Base-by-base conservation (phyloP, 2,329 filamentous ascomycete genomes). In the Epichloe gansuensis region DNA sequence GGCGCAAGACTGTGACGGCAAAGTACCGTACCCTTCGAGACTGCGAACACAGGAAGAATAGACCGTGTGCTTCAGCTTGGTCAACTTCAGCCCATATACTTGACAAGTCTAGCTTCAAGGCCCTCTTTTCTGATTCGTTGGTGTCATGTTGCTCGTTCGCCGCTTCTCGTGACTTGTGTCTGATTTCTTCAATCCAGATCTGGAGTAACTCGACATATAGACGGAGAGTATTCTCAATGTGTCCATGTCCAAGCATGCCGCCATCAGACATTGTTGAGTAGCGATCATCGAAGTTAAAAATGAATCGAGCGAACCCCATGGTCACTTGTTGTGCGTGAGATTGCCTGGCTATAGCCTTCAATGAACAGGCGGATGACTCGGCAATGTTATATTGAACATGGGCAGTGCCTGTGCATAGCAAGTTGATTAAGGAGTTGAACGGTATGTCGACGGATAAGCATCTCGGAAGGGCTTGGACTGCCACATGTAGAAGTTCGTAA, bases 241-340 rank as follows among this genome's bases (percentile, higher is more conserved):
- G 93, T 4, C 85, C 88, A 37, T 88, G 84, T 0, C 91, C 93
- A 25, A 98, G 81, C 84, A 98, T 93, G 2, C 93, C 93, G 35
- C 94, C 93, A 63, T 98, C 93, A 9, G 91, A 95, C 83, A 97
- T 96, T 35, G 93, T 97, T 1, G 91, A 89, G 67, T 98, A 98
- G 25, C 91, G 83, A 59, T 95, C 91, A 66, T 98, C 94, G 65
- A 97, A 98, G 60, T 93, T 95, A 72, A 98, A 98, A 51, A 98
- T 98, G 69, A 97, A 98, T 28, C 91, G 80, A 39, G 93, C 88
- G 69, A 98, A 98, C 0, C 93, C 91, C 69, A 94, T 95, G 0
- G 91, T 95, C 3, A 98, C 93, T 66, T 93, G 88, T 60, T 98
- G 90, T 0, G 93, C 91, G 68, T 95, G 87, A 7, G 86, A 88